Base-by-base conservation (phyloP, 768 basidiomycete genomes). In the Boletus sensibilis region DNA sequence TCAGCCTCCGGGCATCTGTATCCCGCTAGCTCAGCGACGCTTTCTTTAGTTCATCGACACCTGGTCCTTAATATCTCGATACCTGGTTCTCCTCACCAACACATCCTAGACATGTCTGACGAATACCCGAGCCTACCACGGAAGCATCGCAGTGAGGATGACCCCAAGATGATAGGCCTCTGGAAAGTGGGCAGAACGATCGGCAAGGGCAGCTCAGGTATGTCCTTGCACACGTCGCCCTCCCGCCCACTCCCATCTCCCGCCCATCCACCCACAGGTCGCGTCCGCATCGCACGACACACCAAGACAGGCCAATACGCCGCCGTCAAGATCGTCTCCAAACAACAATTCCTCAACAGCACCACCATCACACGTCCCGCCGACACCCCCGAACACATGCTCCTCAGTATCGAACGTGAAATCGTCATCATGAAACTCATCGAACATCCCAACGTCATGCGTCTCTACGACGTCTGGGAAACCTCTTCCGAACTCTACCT, bases 371-470 rank as follows among this genome's bases (percentile, higher is more conserved):
- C 46, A 5, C 83, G 84, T 47, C 81, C 88, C 13, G 85, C 81
- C 14, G 87, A 88, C 54, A 84, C 89, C 58, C 80, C 87, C 13
- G 91, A 93, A 65, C 88, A 87, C 63, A 84, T 83, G 57, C 80
- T 87, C 58, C 82, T 91, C 56, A 85, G 87, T 46, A 85, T 97
- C 58, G 91, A 96, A 71, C 84, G 94, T 58, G 95, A 98, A 74
- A 96, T 97, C 50, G 92, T 95, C 57, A 87, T 97, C 67, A 95
- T 98, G 94, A 98, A 97, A 72, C 85, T 97, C 59, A 88, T 97
- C 62, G 88, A 95, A 60, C 94, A 98, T 68, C 94, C 94, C 2
- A 94, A 96, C 71, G 85, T 98, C 61, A 84, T 97, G 83, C 87
- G 86, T 55, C 82, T 98, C 29, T 95, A 94, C 75, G 95, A 98